Conservation (phyloP, 2,329 filamentous ascomycete species). For the Coniochaeta ligniaria region DNA sequence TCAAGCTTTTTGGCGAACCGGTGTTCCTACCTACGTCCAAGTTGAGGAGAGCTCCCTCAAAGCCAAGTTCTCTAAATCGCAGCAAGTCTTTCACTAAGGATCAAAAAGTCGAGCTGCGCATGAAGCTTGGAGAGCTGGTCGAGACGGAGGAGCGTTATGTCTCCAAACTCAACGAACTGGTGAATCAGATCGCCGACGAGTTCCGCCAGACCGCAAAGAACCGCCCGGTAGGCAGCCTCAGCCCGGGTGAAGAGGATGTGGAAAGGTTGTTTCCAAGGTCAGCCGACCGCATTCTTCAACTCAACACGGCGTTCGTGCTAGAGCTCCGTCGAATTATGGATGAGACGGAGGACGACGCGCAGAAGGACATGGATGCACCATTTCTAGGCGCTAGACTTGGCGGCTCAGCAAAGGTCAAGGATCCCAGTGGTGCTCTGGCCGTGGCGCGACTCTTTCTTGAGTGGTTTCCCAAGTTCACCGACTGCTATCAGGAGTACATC, state of each 20-base stretch:
- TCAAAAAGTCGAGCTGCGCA: constrained; percentile 76
- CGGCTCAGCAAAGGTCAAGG: constrained; percentile 43
- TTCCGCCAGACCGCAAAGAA: constrained; percentile 64
- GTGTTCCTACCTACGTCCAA: constrained; percentile 83
- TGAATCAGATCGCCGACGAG: constrained; percentile 72
- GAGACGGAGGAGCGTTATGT: constrained; percentile 95
- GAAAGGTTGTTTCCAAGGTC: constrained; percentile 75
- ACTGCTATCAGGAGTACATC: constrained; percentile 91
- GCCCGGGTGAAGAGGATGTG: constrained; percentile 65
- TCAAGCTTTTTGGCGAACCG: constrained; percentile 74
- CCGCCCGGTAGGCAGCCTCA: constrained; percentile 53
- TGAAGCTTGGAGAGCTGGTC: constrained; percentile 84
- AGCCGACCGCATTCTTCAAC: constrained; percentile 69
- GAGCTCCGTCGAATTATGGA: constrained; percentile 72
- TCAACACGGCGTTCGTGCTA: constrained; percentile 76
- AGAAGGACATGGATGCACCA: constrained; percentile 63
- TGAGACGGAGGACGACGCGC: constrained; percentile 73
- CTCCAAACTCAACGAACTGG: constrained; percentile 74
- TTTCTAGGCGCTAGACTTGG: constrained; percentile 25
- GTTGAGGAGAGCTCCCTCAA: constrained; percentile 78
- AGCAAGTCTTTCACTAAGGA: constrained; percentile 70
- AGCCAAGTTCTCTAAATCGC: constrained; percentile 71
- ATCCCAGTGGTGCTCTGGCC: constrained; percentile 69
- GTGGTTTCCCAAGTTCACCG: constrained; percentile 89
- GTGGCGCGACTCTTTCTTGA: constrained; percentile 78